A percentile compares a stretch with the other conserved stretches of the same genome.
These are phyloP conservation scores for Flaveria sonorensis DNA, from an alignment of 129 eudicot species.

Conservation along the genomic window DNA sequence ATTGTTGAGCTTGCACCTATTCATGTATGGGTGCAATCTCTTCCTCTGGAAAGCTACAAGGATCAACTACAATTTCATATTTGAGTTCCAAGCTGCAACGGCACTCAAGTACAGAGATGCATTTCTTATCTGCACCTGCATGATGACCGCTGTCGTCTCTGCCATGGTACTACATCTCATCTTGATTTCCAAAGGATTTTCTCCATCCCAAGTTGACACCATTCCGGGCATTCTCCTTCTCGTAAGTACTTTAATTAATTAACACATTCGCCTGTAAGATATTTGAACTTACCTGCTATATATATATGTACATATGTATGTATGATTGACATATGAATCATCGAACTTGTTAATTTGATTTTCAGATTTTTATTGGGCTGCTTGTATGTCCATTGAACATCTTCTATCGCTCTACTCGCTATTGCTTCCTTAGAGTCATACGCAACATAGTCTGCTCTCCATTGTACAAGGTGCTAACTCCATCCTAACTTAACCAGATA, in stretches of 20 bases:
- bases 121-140: constrained; percentile 75
- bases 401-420: constrained; percentile 83
- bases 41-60: constrained; percentile 88
- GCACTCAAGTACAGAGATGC: constrained; percentile 86
- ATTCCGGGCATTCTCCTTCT: constrained; percentile 80
- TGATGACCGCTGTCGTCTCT: constrained; percentile 85
- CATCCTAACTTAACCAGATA: no score
- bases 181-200: constrained; percentile 58
- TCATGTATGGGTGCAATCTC: constrained; percentile 93
- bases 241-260: constrained; percentile 37
- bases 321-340: background rate
- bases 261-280: background rate
- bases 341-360: background rate
- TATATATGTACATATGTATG: no score
- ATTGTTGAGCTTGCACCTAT: constrained; percentile 78
- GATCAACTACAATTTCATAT: constrained; percentile 85
- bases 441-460: constrained; percentile 94
- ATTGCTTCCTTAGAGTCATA: constrained; percentile 71
- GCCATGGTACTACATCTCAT: constrained; percentile 89
- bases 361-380: constrained; percentile 52
- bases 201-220: constrained; percentile 62
- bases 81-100: constrained; percentile 68
- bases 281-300: no score
- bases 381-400: constrained; percentile 82
- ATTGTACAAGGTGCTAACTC: constrained; percentile 74